Conservation (phyloP, 2,329 filamentous ascomycete genomes). For the Trichophyton equinum region DNA sequence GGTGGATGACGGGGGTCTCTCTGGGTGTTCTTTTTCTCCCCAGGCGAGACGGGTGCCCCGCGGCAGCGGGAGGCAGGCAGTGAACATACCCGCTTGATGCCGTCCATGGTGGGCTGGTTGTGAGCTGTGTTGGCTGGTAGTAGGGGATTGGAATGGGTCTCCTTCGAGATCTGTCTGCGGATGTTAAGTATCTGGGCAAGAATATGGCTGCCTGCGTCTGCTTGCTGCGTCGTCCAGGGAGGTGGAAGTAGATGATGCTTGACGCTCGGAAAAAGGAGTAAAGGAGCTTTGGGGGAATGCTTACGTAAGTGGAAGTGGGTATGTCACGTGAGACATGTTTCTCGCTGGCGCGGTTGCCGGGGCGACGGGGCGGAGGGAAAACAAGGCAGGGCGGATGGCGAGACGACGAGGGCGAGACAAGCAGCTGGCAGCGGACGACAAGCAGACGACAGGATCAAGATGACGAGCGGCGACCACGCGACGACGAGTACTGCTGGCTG, state of each 20-base stretch:
- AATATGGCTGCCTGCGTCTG: background rate
- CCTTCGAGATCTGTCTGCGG: background rate
- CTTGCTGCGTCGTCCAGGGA: background rate
- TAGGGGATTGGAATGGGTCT: conserved; percentile 12
- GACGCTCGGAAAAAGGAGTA: too few species aligned
- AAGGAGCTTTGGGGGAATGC: too few species aligned
- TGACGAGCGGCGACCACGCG: background rate
- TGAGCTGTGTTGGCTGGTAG: conserved; percentile 17
- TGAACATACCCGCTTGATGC: conserved; percentile 71
- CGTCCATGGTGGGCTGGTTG: conserved; percentile 52
- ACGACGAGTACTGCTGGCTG: background rate
- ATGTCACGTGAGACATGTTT: background rate
- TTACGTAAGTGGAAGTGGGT: too few species aligned
- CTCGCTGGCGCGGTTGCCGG: background rate
- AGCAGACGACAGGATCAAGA: background rate
- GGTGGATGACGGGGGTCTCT: background rate
- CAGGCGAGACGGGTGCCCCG: background rate
- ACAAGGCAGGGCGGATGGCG: background rate
- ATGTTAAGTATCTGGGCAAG: background rate
- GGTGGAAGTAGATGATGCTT: background rate
- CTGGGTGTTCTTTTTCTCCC: background rate
- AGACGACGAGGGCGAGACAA: background rate
- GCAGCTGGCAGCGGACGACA: background rate
- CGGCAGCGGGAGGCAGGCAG: conserved; percentile 4
- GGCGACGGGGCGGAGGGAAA: background rate